Base-by-base conservation (phyloP, 2,329 filamentous ascomycete genomes). In the Verticillium zaregamsianum region DNA sequence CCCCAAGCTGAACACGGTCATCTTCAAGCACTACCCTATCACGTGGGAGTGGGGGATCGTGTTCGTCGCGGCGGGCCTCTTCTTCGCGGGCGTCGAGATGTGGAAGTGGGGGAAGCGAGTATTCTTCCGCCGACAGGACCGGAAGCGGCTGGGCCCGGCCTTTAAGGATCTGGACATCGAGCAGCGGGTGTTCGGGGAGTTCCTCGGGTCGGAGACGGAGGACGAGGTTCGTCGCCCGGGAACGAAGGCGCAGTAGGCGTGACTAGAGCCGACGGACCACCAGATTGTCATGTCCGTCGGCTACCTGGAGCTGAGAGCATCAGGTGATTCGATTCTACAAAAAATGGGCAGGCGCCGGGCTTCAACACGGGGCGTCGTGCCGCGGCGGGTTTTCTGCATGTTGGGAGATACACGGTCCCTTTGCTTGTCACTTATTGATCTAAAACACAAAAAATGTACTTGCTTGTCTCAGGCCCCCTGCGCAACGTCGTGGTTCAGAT, bases 11-110 rank as follows among this genome's bases (percentile, higher is more conserved):
- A 88, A 84, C 73, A 79, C 75, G 9, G 73, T 76, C 1, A 85
- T 88, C 8, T 88, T 88, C 76, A 84, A 85, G 72, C 86, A 88
- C 70, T 77, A 76, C 33, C 82, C 80, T 8, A 88, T 89, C 61
- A 77, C 74, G 33, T 88, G 85, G 86, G 86, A 88, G 70, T 89
- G 85, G 86, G 83, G 71, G 5, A 80, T 89, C 49, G 83, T 87
- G 54, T 84, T 87, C 61, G 66, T 86, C 25, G 79, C 77, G 15
- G 77, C 82, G 0, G 61, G 81, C 0, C 67, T 87, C n/a, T 88
- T 87, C 74, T 85, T 88, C 65, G 61, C 77, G 0, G 85, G 85
- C 6, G 77, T 85, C 6, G 86, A 88, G 68, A 59, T 70, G 0
- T 88, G 84, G 84, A 87, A 87, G 70, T 84, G 78, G 75, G 73